Evolutionary conservation across 2,329 filamentous ascomycete species (phyloP).

Genomic region (Ophiosphaerella herpotricha): DNA sequence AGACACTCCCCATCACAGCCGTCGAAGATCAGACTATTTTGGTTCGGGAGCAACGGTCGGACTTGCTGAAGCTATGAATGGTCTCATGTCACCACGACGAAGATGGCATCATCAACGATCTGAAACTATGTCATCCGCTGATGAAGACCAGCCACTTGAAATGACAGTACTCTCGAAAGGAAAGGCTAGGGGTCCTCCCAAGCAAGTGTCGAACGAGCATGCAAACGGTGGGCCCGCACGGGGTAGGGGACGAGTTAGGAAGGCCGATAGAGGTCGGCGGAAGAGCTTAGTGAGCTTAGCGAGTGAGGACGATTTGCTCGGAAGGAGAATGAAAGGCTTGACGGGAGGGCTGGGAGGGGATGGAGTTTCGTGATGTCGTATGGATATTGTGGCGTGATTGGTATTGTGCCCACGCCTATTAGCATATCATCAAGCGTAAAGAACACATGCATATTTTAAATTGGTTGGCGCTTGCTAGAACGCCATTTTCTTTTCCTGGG

Average conservation of each 20-base stretch:
- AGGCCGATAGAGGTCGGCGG: slow-evolving; percentile 37
- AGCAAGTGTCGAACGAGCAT: not conserved
- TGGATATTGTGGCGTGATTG: not conserved
- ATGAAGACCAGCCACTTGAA: slow-evolving; percentile 81
- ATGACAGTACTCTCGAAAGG: slow-evolving; percentile 60
- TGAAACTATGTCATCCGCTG: slow-evolving; percentile 68
- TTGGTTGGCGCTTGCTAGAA: too few species aligned
- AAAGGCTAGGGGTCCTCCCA: slow-evolving; percentile 25
- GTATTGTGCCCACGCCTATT: too few species aligned
- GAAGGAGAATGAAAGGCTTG: slow-evolving; percentile 54
- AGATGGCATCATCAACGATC: slow-evolving; percentile 53
- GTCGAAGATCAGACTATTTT: slow-evolving; percentile 79
- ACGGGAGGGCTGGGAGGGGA: slow-evolving; percentile 47
- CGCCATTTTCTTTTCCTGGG: too few species aligned
- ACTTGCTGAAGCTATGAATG: slow-evolving; percentile 74
- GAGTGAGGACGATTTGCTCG: slow-evolving; percentile 55
- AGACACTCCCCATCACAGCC: slow-evolving; percentile 35
- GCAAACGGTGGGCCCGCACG: slow-evolving; percentile 1
- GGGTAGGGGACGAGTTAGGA: slow-evolving; percentile 32
- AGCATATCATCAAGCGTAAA: not conserved
- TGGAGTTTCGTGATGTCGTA: slow-evolving; percentile 10
- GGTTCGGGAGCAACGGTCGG: slow-evolving; percentile 68
- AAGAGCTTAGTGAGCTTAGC: slow-evolving; percentile 53
- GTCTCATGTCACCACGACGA: slow-evolving; percentile 44
- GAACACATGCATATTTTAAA: not conserved